A percentile compares a stretch with the other conserved stretches of the same genome.
phyloP scores from a whole-genome alignment of 805 yeast species.

The Candida easanensis region DNA sequence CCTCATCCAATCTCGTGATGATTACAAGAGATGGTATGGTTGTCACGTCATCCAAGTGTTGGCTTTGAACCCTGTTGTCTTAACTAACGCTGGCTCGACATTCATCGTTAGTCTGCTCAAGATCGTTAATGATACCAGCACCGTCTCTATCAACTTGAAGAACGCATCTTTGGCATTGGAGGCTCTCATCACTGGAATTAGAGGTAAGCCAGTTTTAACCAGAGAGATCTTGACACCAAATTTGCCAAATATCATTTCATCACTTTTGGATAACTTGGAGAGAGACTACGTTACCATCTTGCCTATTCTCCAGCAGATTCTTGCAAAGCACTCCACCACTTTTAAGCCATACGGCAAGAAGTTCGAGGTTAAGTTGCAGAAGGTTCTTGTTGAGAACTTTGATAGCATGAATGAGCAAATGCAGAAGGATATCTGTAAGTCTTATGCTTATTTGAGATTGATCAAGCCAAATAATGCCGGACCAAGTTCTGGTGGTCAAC shows the following conservation, averaged over 20 bases:
- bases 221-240: conserved; percentile 83
- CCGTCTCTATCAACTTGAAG: conserved; percentile 29
- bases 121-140: conserved; percentile 31
- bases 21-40: conserved; percentile 35
- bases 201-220: conserved; percentile 80
- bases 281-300: conserved; percentile 34
- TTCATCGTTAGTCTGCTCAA: conserved; percentile 37
- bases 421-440: conserved; percentile 41
- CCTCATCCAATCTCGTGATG: conserved; percentile 34
- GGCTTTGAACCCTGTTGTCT: conserved; percentile 24
- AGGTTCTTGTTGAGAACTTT: conserved; percentile 34
- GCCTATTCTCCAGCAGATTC: conserved; percentile 40
- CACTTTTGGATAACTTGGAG: conserved; percentile 45
- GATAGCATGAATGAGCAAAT: conserved; percentile 38
- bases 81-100: conserved; percentile 35
- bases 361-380: conserved; percentile 44
- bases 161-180: conserved; percentile 31
- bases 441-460: conserved; percentile 54
- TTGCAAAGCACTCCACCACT: conserved; percentile 67
- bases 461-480: conserved; percentile 39
- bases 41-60: conserved; percentile 30
- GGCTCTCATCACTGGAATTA: conserved; percentile 40
- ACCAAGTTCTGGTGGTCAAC: conserved; percentile 29
- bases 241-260: conserved; percentile 56
- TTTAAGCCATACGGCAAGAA: conserved; percentile 76